Percentiles rank a stretch among this genome's conserved stretches.
Conservation (phyloP, 345 rosid genomes). For the Triadica sebifera region DNA sequence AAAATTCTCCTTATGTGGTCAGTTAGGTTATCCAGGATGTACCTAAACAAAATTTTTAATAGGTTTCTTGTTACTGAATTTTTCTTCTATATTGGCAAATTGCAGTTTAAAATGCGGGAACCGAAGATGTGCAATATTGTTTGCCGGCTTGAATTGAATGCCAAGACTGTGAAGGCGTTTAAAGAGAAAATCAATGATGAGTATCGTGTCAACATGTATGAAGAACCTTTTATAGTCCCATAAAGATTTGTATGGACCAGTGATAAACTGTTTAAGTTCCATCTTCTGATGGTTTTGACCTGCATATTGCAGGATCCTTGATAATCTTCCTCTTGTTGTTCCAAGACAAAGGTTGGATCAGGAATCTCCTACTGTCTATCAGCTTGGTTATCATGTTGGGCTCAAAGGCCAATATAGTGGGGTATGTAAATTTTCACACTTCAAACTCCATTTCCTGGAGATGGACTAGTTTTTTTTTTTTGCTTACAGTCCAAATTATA, state of each 20-base stretch:
- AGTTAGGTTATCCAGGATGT: conserved; percentile 20
- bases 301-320: conserved; percentile 77
- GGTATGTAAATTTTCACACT: conserved; percentile 44
- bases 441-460: conserved; percentile 13
- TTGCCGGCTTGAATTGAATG: conserved; percentile 53
- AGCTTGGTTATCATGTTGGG: conserved; percentile 89
- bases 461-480: conserved; percentile 4
- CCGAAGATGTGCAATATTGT: conserved; percentile 74
- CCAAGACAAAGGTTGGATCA: conserved; percentile 70
- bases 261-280: background rate
- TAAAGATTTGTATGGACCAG: background rate
- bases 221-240: background rate
- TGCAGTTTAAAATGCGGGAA: conserved; percentile 90
- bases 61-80: conserved; percentile 16
- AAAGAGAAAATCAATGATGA: conserved; percentile 93
- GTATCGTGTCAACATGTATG: conserved; percentile 92
- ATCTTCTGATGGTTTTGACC: conserved; percentile 24
- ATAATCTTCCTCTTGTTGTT: conserved; percentile 91
- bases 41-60: background rate
- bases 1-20: conserved; percentile 81
- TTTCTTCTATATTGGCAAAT: conserved; percentile 15
- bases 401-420: conserved; percentile 87
- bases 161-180: conserved; percentile 60
- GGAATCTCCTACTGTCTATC: conserved; percentile 65
- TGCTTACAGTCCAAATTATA: conserved; percentile 20